phyloP scores from a whole-genome alignment of 768 basidiomycete species.

The Boletus bicolor region DNA sequence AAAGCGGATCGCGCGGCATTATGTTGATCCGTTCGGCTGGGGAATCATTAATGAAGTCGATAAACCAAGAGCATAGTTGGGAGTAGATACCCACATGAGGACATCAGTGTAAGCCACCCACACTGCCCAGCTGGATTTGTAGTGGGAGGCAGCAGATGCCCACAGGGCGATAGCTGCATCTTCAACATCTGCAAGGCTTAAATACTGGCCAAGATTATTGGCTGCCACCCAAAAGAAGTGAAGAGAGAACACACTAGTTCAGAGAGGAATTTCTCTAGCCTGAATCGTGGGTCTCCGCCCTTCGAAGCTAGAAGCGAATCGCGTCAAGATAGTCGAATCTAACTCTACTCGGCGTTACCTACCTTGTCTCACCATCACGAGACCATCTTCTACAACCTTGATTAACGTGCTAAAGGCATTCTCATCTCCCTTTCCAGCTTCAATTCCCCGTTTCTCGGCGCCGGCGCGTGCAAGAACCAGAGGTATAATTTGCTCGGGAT shows the following conservation, averaged over 20 bases:
- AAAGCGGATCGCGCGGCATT: slow-evolving; percentile 67
- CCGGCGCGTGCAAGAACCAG: slow-evolving; percentile 63
- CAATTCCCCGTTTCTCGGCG: slow-evolving; percentile 56
- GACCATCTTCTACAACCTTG: slow-evolving; percentile 58
- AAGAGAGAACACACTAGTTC: slow-evolving; percentile 54
- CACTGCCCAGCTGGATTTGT: slow-evolving; percentile 67
- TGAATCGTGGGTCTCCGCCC: slow-evolving; percentile 69
- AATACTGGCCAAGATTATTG: slow-evolving; percentile 39
- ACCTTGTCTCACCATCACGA: slow-evolving; percentile 61
- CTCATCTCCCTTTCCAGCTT: slow-evolving; percentile 48
- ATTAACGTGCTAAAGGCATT: slow-evolving; percentile 52
- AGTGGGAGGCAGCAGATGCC: slow-evolving; percentile 61
- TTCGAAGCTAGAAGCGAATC: slow-evolving; percentile 45
- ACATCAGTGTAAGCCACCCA: slow-evolving; percentile 77
- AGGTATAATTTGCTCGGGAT: slow-evolving; percentile 64
- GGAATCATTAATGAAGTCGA: background rate
- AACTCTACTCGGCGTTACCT: slow-evolving; percentile 3
- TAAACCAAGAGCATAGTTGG: background rate
- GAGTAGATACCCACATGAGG: slow-evolving; percentile 52
- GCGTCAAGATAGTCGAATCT: background rate
- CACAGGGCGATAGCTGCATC: slow-evolving; percentile 61
- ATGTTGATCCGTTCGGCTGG: slow-evolving; percentile 50
- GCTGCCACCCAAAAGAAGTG: background rate
- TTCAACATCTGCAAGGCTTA: slow-evolving; percentile 39
- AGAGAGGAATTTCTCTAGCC: slow-evolving; percentile 81